Base-by-base conservation (phyloP, 1,139 yeast species). In the Yamadazyma friedrichii region DNA sequence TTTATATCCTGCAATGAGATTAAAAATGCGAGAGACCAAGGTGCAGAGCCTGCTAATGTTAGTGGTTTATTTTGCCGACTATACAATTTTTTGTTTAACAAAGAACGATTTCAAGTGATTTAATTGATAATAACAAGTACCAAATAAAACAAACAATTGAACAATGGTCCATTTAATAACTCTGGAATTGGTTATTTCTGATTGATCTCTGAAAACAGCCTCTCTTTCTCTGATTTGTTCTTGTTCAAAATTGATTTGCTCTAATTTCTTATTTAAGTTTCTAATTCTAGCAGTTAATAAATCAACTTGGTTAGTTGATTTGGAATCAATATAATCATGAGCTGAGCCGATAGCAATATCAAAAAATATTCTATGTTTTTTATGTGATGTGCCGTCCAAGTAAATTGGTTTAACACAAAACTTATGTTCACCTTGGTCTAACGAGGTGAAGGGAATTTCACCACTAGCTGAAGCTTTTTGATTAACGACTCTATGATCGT, bases 91-190 rank as follows among this genome's bases (percentile, higher is more conserved):
- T 58, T 73, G 78, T 59, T 73, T 73, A 48, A 72, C 77, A 46
- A 73, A 73, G 65, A 73, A 73, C 35, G 74, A 55, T 70, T 71
- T 72, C 69, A 73, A 72, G 56, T 72, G 78, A 44, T 67, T 68
- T 56, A 73, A 67, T 55, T 73, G 78, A 61, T 71, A 73, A 44
- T 67, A 61, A 55, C 78, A 72, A 26, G 78, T 70, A 41, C 75
- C 76, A 31, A 70, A 58, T 61, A 73, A 70, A 11, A 73, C 78
- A 28, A 69, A 16, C 49, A 72, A 61, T 57, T 73, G 78, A 36
- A 73, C 58, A 44, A 73, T 52, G 36, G 76, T 68, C 78, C 78
- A 73, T 53, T 60, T 67, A 31, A 72, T 64, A 22, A 73, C 78
- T 45, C 76, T 63, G 15, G 73, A 51, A 55, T 73, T 73, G 48